Evolutionary conservation across 228 moss, liverwort and hornwort genomes (phyloP).

Genomic region (Sphagnum magellanicum): DNA sequence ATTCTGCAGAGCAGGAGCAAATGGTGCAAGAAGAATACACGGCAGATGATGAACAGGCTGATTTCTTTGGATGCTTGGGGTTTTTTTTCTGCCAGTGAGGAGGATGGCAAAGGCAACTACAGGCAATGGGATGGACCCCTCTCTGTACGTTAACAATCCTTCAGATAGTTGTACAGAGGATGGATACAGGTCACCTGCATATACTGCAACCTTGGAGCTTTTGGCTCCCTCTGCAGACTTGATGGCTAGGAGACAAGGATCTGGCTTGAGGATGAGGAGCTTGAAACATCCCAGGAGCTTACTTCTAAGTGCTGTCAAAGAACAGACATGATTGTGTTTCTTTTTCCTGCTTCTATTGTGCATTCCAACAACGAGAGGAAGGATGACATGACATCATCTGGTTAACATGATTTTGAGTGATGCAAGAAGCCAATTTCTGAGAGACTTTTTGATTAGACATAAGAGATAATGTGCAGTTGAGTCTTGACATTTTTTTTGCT

Average conservation of each 20-base stretch:
- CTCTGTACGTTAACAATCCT: background rate
- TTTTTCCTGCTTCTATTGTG: background rate
- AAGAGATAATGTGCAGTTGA: too few species aligned
- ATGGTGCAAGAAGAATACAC: constrained; percentile 7
- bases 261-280: constrained; percentile 1
- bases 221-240: constrained; percentile 29
- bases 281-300: background rate
- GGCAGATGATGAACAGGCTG: constrained; percentile 16
- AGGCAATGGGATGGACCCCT: too few species aligned
- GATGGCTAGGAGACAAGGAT: constrained; percentile 16
- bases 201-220: constrained; percentile 31
- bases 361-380: too few species aligned
- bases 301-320: background rate
- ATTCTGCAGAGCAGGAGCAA: constrained; percentile 11
- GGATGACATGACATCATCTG: too few species aligned
- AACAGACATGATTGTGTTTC: background rate
- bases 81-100: constrained; percentile 14
- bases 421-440: too few species aligned
- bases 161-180: constrained; percentile 9
- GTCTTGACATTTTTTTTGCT: background rate
- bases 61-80: constrained; percentile 7
- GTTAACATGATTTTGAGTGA: too few species aligned
- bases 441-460: too few species aligned
- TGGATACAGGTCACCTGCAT: constrained; percentile 21
- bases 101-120: constrained; percentile 5